Base-by-base conservation (phyloP, 2,329 filamentous ascomycete genomes). In the Cyclaneusma minus region DNA sequence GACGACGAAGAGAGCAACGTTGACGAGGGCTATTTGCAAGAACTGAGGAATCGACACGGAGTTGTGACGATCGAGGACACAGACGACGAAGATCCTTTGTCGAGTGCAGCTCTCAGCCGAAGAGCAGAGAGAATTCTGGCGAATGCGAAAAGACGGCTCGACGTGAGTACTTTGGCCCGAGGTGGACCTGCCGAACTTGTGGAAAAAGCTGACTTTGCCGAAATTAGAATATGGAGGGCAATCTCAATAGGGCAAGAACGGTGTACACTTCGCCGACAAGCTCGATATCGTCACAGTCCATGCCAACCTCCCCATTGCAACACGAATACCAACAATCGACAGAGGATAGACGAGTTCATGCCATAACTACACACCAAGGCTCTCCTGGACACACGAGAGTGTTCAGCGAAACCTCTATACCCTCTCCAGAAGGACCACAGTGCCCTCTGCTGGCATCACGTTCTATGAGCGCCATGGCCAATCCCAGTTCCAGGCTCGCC, bases 71-170 rank as follows among this genome's bases (percentile, higher is more conserved):
- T 38, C 41, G 50, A 48, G 12, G 51, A 51, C 23, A 50, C 51
- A 27, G 47, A 53, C 16, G 55, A 64, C 3, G 68, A 72, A 30
- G 67, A 78, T 29, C 61, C 64, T 22, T 69, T 76, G 41, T 81
- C 81, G 3, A 81, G 79, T 25, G 72, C 66, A 10, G 72, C 80
- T 13, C 55, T 92, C 35, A 87, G 82, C 48, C 74, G 76, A 38
- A 70, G 83, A 41, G 85, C 85, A 2, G 85, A 94, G 47, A 64
- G 85, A 44, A 94, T 94, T 45, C 62, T 95, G 29, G 82, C 84
- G 29, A 93, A 92, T 52, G 87, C 87, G 16, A 94, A 94, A 56
- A 76, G 73, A 48, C 67, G 84, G 40, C 60, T 95, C 34, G 89
- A 81, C 45, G 83, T 91, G 62, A 49, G 80, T 54, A 19, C 11